Conservation (phyloP, 2,329 filamentous ascomycete species). For the Colletotrichum lentis region DNA sequence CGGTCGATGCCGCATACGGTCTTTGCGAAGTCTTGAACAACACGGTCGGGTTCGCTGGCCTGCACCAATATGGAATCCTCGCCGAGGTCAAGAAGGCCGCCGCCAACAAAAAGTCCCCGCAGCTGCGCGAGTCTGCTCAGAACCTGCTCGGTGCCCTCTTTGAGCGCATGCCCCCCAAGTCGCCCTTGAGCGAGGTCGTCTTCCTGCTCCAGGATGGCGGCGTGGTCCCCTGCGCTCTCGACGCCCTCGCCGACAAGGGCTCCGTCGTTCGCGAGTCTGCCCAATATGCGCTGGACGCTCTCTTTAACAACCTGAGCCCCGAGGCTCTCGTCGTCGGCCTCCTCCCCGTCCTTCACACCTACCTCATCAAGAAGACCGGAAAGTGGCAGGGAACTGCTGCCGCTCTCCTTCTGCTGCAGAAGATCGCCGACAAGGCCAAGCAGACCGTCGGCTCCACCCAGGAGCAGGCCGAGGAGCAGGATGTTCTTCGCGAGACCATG, state of each 20-base stretch:
- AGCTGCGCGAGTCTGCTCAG: constrained; percentile 88
- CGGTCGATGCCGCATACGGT: constrained; percentile 69
- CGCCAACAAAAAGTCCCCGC: constrained; percentile 89
- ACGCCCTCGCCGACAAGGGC: constrained; percentile 89
- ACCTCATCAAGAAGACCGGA: constrained; percentile 82
- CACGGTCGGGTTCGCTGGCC: constrained; percentile 62
- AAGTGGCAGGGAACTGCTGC: constrained; percentile 98
- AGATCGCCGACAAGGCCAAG: constrained; percentile 94
- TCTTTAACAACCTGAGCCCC: constrained; percentile 80
- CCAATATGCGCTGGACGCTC: constrained; percentile 90
- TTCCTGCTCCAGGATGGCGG: constrained; percentile 84
- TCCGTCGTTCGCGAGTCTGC: constrained; percentile 88
- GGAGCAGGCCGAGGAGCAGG: constrained; percentile 87
- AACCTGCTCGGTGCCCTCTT: constrained; percentile 93
- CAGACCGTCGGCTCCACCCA: constrained; percentile 79
- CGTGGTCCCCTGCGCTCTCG: constrained; percentile 76
- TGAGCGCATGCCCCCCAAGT: constrained; percentile 82
- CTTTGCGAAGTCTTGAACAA: constrained; percentile 67
- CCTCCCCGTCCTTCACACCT: constrained; percentile 76
- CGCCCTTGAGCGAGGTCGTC: constrained; percentile 80
- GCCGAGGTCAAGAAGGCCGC: constrained; percentile 75
- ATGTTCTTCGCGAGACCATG: constrained; percentile 89
- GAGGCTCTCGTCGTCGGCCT: constrained; percentile 87
- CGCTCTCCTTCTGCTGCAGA: constrained; percentile 83
- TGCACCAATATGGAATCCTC: constrained; percentile 63